Base-by-base conservation (phyloP, 225 moss, liverwort and hornwort genomes). In the Anthoceros angustus region DNA sequence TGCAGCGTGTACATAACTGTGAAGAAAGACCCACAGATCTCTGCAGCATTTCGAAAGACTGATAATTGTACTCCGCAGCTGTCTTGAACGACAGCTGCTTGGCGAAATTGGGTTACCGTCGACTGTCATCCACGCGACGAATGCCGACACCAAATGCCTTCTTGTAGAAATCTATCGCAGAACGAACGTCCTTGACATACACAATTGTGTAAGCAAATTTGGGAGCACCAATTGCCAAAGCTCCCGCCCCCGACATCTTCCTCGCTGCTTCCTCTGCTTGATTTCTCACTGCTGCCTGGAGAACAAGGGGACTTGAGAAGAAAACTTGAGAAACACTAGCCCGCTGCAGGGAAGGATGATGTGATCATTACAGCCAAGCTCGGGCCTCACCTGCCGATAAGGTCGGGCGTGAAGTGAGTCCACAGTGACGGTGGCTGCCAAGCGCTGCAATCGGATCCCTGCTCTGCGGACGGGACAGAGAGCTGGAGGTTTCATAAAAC, bases 121-220 rank as follows among this genome's bases (percentile, higher is more conserved):
- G 14, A 62, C 55, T 0, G 14, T 74, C 63, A 64, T 90, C 87
- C 69, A 86, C 46, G 0, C 79, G 64, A 18, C 87, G 87, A 10
- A 83, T 66, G 24, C 64, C 41, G 3, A 94, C 68, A 9, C 86
- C 84, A 14, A 94, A 94, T 10, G 90, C 90, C 65, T 86, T 86
- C 21, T 74, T 20, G 72, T 94, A 94, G 66, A 87, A 94, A 43
- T 84, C 83, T 2, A 80, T 72, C 23, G 90, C 75, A 77, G 83
- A 40, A 43, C 75, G 70, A 48, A 90, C 87, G 55, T 94, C 84
- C 40, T 77, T 74, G 26, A 90, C 94, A 20, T 85, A 90, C 0
- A 78, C 41, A 49, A 88, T 68, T 3, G 84, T 78, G 65, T 90
- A 90, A 9, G 86, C 87, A 39, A 83, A 76, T 69, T 64, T 71